These are phyloP conservation scores for Neopestalotiopsis clavispora DNA, from an alignment of 2,329 filamentous ascomycete species.

Conservation along the genomic window DNA sequence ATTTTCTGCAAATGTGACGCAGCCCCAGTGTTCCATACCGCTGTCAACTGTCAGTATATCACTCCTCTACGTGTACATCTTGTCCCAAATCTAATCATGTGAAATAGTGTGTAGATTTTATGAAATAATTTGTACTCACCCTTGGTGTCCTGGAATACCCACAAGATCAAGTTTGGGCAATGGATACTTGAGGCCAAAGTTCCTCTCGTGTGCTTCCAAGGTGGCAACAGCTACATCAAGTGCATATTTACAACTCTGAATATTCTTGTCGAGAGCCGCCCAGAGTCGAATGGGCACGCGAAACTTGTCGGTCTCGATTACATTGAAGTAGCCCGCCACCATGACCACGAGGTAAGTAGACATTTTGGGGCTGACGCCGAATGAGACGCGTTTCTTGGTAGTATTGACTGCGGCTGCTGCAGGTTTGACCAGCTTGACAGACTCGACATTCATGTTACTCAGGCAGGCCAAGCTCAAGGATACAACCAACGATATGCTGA, in stretches of 20 bases:
- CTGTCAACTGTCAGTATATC: constrained; percentile 49
- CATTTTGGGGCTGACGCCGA: constrained; percentile 63
- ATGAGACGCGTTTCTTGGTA: constrained; percentile 66
- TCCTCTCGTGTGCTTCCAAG: constrained; percentile 72
- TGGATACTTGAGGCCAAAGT: constrained; percentile 69
- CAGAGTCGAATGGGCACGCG: constrained; percentile 72
- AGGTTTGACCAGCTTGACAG: neutral
- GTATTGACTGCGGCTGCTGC: neutral
- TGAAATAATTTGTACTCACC: constrained; percentile 47
- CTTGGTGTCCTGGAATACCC: constrained; percentile 59
- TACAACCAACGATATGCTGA: constrained; percentile 69
- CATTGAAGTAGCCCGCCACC: constrained; percentile 60
- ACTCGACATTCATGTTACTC: constrained; percentile 63
- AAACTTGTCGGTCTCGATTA: constrained; percentile 58
- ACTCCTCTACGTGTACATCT: neutral
- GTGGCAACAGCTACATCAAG: constrained; percentile 70
- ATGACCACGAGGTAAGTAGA: constrained; percentile 16
- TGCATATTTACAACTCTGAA: constrained; percentile 68
- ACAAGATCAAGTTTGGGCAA: constrained; percentile 80
- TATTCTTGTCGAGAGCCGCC: constrained; percentile 54
- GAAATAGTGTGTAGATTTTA: constrained; percentile 27
- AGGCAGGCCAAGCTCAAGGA: constrained; percentile 70
- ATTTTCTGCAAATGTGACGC: constrained; percentile 71
- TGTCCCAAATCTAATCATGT: neutral
- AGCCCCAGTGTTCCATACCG: constrained; percentile 78